Conservation (phyloP, 768 basidiomycete genomes). For the Botryobasidium botryosum region DNA sequence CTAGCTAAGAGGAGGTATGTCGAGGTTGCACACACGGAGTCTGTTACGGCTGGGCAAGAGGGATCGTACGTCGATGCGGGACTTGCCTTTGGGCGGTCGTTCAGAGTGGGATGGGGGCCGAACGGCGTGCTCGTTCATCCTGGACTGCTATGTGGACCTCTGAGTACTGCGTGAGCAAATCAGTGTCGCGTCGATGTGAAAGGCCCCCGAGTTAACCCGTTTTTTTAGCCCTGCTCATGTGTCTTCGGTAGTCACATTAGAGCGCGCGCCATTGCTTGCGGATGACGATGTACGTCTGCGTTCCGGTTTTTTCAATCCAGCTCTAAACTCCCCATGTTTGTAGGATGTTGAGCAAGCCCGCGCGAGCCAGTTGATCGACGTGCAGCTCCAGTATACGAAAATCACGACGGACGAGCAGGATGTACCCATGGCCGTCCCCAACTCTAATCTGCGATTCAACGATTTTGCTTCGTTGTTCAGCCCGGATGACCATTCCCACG, state of each 20-base stretch:
- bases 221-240: neutral
- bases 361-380: conserved; percentile 48
- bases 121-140: conserved; percentile 57
- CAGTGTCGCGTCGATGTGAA: too few relatives aligned
- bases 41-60: conserved; percentile 47
- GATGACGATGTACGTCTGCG: conserved; percentile 12
- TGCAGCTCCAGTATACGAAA: conserved; percentile 57
- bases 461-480: conserved; percentile 62
- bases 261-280: conserved; percentile 16
- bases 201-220: too few relatives aligned
- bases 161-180: too few relatives aligned
- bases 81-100: conserved; percentile 69
- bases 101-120: conserved; percentile 83
- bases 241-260: conserved; percentile 15
- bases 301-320: neutral
- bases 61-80: conserved; percentile 62
- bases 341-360: conserved; percentile 22
- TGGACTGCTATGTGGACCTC: conserved; percentile 36
- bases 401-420: conserved; percentile 51
- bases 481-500: conserved; percentile 48
- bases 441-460: conserved; percentile 48
- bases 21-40: conserved; percentile 30
- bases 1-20: too few relatives aligned
- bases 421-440: conserved; percentile 51
- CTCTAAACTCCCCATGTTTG: conserved; percentile 18